phyloP scores from a whole-genome alignment of 352 stramenopile genomes.

The Phytophthora chlamydospora region DNA sequence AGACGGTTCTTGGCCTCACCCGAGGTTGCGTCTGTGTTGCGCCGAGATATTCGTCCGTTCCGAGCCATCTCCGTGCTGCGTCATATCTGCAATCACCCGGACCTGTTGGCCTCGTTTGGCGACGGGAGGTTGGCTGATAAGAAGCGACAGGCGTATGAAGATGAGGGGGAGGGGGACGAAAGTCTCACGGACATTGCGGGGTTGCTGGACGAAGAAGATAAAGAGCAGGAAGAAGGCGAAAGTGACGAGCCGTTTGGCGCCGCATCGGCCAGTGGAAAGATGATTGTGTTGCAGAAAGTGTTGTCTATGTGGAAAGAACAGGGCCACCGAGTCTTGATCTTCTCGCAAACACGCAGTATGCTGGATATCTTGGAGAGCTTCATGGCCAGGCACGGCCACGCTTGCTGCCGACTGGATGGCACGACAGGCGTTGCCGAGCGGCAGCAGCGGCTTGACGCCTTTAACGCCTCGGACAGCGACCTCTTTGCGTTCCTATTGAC shows the following conservation, averaged over 20 bases:
- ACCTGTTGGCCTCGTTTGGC: constrained; percentile 88
- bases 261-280: constrained; percentile 93
- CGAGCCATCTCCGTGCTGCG: constrained; percentile 95
- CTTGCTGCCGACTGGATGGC: constrained; percentile 96
- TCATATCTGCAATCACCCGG: constrained; percentile 99
- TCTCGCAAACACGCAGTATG: constrained; percentile 97
- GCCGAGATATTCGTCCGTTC: constrained; percentile 83
- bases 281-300: constrained; percentile 96
- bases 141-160: constrained; percentile 37
- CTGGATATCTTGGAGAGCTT: constrained; percentile 97
- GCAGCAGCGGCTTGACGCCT: constrained; percentile 95
- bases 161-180: constrained; percentile 33
- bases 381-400: constrained; percentile 82
- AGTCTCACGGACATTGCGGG: constrained; percentile 15
- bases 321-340: constrained; percentile 96
- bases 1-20: constrained; percentile 91
- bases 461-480: constrained; percentile 90
- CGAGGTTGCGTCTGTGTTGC: constrained; percentile 92
- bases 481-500: constrained; percentile 87
- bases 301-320: constrained; percentile 95
- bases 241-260: constrained; percentile 42
- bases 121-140: constrained; percentile 38
- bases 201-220: constrained; percentile 21
- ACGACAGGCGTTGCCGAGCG: constrained; percentile 94
- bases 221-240: constrained; percentile 32